Evolutionary conservation across 768 basidiomycete species (phyloP), one percentile per base, ranked within the genome.

Genomic region (Amanita polypyramis): DNA sequence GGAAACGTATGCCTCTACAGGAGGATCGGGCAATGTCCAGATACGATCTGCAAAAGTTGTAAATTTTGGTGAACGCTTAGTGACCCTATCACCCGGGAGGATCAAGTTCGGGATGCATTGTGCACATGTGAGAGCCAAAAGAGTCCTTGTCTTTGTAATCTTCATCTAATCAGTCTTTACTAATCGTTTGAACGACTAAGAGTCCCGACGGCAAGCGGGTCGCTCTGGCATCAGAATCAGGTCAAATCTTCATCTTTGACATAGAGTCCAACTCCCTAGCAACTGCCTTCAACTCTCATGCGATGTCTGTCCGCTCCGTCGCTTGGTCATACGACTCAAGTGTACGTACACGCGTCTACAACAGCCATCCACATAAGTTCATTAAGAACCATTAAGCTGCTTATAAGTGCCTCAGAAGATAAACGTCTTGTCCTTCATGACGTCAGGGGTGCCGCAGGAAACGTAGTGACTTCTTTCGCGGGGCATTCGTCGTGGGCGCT

Each of bases 401-500:
- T 97, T 2, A 69, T 93, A 44, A 92, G 89, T 36, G 93, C 85
- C 2, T 94, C 91, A 2, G 93, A 97, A 61, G 93, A 95, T 65
- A 91, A 90, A 62, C 79, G 88, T 14, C 81, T 97, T 50, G 82
- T 91, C 45, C 65, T 95, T 41, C 90, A 95, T 62, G 93, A 97
- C 59, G 86, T 93, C 12, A 82, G 93, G 47, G 71, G 75, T n/a
- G 70, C 82, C 4, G 71, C 77, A 37, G 82, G 89, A 15, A 84
- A 86, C 34, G 82, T 84, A 1, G 89, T 94, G 15, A 89, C 93
- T 11, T 81, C 89, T 8, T 70, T 97, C 54, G 76, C 79, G 4
- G 93, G 93, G 0, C 93, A 97, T 62, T 76, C 87, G 0, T 93
- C 91, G 8, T 95, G 94, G 92, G 88, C 91, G 19, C 72, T 97